Base-by-base conservation (phyloP, 495 filamentous ascomycete species). In the Trichoderma reesei region DNA sequence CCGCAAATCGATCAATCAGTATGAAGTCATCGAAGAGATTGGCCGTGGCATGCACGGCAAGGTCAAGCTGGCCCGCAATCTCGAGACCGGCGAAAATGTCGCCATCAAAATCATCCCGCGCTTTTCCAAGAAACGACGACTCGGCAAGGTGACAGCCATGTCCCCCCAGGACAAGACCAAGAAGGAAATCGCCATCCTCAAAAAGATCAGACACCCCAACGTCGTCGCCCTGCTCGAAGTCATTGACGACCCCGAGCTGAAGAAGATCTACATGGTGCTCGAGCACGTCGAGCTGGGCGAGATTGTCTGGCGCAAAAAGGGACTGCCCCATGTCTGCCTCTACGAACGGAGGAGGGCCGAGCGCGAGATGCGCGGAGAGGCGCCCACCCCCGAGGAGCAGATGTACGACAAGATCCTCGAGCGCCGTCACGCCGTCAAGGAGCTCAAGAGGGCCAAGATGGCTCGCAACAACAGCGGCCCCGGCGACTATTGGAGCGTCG, bases 41-140 rank as follows among this genome's bases (percentile, higher is more conserved):
- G 94, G 94, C 41, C 88, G 93, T 48, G 94, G 94, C 44, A 88
- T 94, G 65, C 94, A 99, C 73, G 94, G 94, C 65, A 98, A 98
- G 75, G 94, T 98, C 63, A 98, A 98, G 77, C 80, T 96, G 44
- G 95, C 91, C 38, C 83, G 88, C 48, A 90, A 96, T 69, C 74
- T 89, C 8, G 79, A 84, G 39, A 92, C 86, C 0, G 84, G 84
- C 63, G 89, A 95, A 63, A 84, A 87, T 68, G 92, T 97, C 5
- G 94, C 94, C 18, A 96, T 99, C 80, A 99, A 98, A 76, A 98
- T 99, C 68, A 94, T 99, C 34, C 90, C 96, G 56, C 83, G 94
- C n/a, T 93, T 90, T 69, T 92, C 95, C 62, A 96, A 92, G 73
- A 90, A 89, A 65, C 86, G 92, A 42, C 90, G 92, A 14, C 80